Conservation (phyloP, 1,284 basidiomycete genomes). For the Microbotryum intermedium region DNA sequence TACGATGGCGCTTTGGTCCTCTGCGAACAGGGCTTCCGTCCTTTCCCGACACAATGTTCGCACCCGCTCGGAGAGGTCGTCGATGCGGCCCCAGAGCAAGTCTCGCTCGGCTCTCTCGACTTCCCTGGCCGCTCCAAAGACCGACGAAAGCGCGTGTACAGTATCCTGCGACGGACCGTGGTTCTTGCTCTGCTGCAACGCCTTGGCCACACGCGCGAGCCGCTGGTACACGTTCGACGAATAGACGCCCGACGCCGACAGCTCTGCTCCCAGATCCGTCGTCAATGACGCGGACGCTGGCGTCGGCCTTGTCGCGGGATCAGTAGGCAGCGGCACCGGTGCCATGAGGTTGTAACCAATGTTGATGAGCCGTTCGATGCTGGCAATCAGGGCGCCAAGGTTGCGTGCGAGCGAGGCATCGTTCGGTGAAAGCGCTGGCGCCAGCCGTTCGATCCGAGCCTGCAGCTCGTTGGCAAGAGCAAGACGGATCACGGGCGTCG, state of each 20-base stretch:
- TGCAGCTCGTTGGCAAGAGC: constrained; percentile 52
- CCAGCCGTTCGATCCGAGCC: constrained; percentile 48
- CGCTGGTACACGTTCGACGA: constrained; percentile 48
- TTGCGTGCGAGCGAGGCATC: constrained; percentile 56
- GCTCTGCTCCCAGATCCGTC: background rate
- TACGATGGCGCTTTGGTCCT: background rate
- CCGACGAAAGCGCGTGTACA: background rate
- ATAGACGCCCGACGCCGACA: background rate
- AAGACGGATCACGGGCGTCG: background rate
- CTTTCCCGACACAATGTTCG: constrained; percentile 51
- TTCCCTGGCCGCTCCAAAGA: constrained; percentile 19
- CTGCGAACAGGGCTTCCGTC: background rate
- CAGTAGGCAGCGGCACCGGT: constrained; percentile 8
- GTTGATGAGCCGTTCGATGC: constrained; percentile 54
- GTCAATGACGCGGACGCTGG: background rate
- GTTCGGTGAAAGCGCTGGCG: constrained; percentile 43
- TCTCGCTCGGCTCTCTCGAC: constrained; percentile 46
- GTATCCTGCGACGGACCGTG: constrained; percentile 1
- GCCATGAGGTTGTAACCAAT: constrained; percentile 21
- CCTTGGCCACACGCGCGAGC: constrained; percentile 58
- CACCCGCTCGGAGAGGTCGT: constrained; percentile 61
- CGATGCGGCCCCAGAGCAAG: constrained; percentile 63
- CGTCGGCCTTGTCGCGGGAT: too few species aligned
- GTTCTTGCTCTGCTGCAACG: constrained; percentile 48
- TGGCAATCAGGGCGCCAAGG: constrained; percentile 56